These are phyloP conservation scores for Artemisia annua DNA, from an alignment of 129 eudicot genomes.

Conservation along the genomic window DNA sequence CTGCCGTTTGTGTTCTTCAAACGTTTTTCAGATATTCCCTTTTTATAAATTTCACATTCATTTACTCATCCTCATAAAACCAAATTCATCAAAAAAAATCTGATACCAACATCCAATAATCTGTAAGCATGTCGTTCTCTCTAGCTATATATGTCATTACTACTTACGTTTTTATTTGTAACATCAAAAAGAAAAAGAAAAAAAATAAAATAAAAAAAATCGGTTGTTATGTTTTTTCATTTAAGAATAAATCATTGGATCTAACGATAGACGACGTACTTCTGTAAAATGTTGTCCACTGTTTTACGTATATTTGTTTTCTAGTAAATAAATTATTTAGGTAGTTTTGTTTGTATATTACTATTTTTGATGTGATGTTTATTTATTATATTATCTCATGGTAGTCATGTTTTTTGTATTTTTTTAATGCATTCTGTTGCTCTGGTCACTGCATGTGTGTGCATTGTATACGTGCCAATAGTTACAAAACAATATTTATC, in stretches of 20 bases:
- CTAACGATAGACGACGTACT: not conserved
- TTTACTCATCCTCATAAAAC: slow-evolving; percentile 6
- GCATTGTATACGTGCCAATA: not conserved
- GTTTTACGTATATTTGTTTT: slow-evolving; percentile 16
- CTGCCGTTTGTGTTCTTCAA: slow-evolving; percentile 14
- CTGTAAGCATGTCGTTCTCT: not conserved
- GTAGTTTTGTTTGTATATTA: too few species aligned
- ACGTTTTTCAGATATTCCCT: slow-evolving; percentile 1
- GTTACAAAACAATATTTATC: not conserved
- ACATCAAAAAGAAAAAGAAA: too few species aligned
- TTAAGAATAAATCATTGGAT: slow-evolving; percentile 6
- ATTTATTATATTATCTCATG: slow-evolving; percentile 12
- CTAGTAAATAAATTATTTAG: slow-evolving; percentile 11
- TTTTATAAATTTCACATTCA: too few species aligned
- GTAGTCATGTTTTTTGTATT: not conserved
- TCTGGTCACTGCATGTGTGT: slow-evolving; percentile 3
- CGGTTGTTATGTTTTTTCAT: slow-evolving; percentile 1
- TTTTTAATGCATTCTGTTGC: slow-evolving; percentile 17
- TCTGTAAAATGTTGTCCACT: not conserved
- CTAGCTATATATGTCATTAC: not conserved
- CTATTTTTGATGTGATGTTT: slow-evolving; percentile 7
- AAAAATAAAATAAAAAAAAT: too few species aligned
- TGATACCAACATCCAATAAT: not conserved
- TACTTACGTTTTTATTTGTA: not conserved
- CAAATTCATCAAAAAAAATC: not conserved